Percentiles rank a stretch among this genome's conserved stretches.
Conservation (phyloP, 805 yeast genomes). For the Metschnikowia proteae region DNA sequence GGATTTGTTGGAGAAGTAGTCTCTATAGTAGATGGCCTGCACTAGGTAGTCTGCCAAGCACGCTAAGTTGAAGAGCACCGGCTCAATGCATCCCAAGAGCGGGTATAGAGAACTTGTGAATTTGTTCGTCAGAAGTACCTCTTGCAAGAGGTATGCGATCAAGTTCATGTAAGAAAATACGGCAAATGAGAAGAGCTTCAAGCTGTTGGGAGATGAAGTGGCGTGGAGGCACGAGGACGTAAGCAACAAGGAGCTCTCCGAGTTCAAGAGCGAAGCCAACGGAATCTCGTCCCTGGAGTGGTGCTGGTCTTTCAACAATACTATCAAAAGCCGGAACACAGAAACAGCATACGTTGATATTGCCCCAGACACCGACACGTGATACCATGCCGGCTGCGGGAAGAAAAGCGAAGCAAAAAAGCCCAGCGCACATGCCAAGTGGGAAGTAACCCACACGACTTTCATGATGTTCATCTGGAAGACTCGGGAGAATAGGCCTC, state of each 20-base stretch:
- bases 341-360: slow-evolving; percentile 14
- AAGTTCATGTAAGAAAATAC: slow-evolving; percentile 30
- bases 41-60: slow-evolving; percentile 14
- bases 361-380: slow-evolving; percentile 14
- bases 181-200: slow-evolving; percentile 26
- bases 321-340: slow-evolving; percentile 10
- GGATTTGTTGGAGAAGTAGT: slow-evolving; percentile 8
- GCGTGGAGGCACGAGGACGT: slow-evolving; percentile 21
- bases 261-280: slow-evolving; percentile 21
- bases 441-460: slow-evolving; percentile 12
- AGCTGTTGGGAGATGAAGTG: slow-evolving; percentile 15
- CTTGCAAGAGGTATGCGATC: slow-evolving; percentile 16
- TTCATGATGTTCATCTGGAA: slow-evolving; percentile 9
- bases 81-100: slow-evolving; percentile 14
- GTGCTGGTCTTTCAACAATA: slow-evolving; percentile 3
- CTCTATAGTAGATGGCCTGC: slow-evolving; percentile 11
- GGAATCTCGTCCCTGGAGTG: slow-evolving; percentile 15
- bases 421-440: slow-evolving; percentile 12
- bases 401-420: slow-evolving; percentile 7
- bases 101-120: slow-evolving; percentile 15
- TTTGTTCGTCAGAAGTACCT: slow-evolving; percentile 10
- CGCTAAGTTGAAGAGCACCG: slow-evolving; percentile 14
- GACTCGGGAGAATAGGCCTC: background rate
- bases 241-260: slow-evolving; percentile 30
- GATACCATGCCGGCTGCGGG: slow-evolving; percentile 7